Evolutionary conservation across 345 rosid species (phyloP), one percentile per base, ranked within the genome.

Genomic region (Trapa incisa): DNA sequence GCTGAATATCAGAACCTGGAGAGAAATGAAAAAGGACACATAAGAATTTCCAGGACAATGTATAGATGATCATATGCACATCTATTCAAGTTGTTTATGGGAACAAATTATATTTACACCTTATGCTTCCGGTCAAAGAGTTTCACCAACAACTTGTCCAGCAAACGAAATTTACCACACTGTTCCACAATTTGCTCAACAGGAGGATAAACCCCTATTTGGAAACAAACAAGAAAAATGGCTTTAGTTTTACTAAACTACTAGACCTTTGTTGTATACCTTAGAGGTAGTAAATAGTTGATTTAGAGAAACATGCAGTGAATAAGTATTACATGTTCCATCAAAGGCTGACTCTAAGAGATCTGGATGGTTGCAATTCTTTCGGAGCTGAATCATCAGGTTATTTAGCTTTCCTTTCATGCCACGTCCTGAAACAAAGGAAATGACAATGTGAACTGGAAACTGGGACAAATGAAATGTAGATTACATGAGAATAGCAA

Each of bases 301-400:
- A 22, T 22, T 22, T 22, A 22, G 29, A 22, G 29, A 22, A 22
- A 22, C 29, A 22, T 22, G 37, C 47, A 68, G 39, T 45, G 42
- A 53, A 56, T 71, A 60, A 38, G 29, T 67, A 53, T 75, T 86
- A 91, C 99, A 79, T 79, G 97, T 82, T 68, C 88, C 97, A 71
- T 75, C 74, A 56, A 83, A 76, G 45, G 81, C 89, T 5, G 91
- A 85, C 74, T 75, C 86, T 42, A 91, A 76, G 70, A 94, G 92
- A 76, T 94, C 97, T 4, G 99, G 99, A 78, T 94, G 99, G 84
- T 89, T 87, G 91, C 97, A 94, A 66, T 94, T 94, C 81, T 94
- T 94, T 66, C 96, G 80, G 33, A 94, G 97, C 76, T 94, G 99
- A 69, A 89, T 0, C 82, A 80, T 71, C 71, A 91, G 66, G 77